Evolutionary conservation across 2,329 filamentous ascomycete species (phyloP), one percentile per base, ranked within the genome.

Genomic region (Neonectria faginata): DNA sequence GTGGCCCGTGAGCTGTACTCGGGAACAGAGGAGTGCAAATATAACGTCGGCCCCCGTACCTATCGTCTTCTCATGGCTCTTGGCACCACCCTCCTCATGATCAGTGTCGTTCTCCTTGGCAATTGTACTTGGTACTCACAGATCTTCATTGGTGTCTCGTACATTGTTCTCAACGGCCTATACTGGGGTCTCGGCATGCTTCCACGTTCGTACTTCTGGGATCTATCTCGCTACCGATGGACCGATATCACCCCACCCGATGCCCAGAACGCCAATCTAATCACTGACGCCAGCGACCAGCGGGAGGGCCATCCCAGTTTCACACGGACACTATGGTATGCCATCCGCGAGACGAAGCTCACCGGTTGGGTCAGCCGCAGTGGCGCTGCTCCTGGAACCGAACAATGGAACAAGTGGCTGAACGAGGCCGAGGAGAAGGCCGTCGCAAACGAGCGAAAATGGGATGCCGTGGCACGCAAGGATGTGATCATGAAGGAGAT

Each of bases 101-200:
- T 86, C 3, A 83, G 84, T 1, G 86, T 90, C 11, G 85, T 90
- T 12, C 77, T 89, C 14, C 76, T 91, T 36, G 88, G 87, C 1
- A 90, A 90, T 72, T 88, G 86, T 75, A 82, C 82, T n/a, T 89
- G 87, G 81, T 81, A 82, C 48, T 84, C 85, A 65, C 88, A 91
- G 75, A 82, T 86, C 10, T 83, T 87, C 11, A 86, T 89, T 64
- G 87, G 86, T 7, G 79, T 77, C 2, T 80, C 83, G 1, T 90
- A 90, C 68, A 85, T 90, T 59, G 67, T 85, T 4, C 80, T 90
- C 54, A 91, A 90, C 64, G 85, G 83, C 10, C 74, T 86, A 0
- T 89, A 89, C 74, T 90, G 87, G 88, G 78, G 79, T 1, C 79
- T 86, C 56, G 83, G 85, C 20, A 75, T 88, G 74, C 64, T 87